Evolutionary conservation across 2,329 filamentous ascomycete species (phyloP).

Genomic region (Exophiala sp.): DNA sequence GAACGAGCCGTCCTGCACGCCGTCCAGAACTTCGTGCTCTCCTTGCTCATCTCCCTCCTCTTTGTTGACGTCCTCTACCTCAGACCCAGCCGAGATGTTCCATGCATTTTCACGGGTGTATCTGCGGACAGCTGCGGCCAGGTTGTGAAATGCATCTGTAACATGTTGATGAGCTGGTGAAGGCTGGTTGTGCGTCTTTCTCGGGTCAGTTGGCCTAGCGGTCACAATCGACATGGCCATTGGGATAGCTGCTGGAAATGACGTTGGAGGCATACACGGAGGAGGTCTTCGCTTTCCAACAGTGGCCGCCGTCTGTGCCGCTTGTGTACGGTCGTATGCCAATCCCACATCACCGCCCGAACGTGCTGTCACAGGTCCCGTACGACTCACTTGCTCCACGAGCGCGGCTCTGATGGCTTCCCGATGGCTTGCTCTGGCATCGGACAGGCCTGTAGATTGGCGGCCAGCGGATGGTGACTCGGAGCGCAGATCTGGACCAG

Average conservation of each 20-base stretch:
- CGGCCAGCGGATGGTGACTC: not conserved
- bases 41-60: not conserved
- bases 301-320: not conserved
- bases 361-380: not conserved
- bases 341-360: not conserved
- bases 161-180: not conserved
- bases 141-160: not conserved
- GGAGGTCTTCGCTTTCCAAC: not conserved
- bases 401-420: not conserved
- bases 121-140: not conserved
- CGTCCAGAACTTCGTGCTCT: not conserved
- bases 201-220: not conserved
- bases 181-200: not conserved
- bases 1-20: conserved; percentile 1
- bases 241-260: too few relatives aligned
- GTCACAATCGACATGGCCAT: too few relatives aligned
- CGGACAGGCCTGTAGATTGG: not conserved
- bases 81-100: not conserved
- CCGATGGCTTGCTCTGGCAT: not conserved
- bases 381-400: not conserved
- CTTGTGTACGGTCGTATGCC: not conserved
- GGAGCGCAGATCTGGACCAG: not conserved
- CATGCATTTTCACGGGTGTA: not conserved
- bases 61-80: not conserved
- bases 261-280: too few relatives aligned